phyloP scores from a whole-genome alignment of 2,329 filamentous ascomycete genomes.

The Chalara sp. region DNA sequence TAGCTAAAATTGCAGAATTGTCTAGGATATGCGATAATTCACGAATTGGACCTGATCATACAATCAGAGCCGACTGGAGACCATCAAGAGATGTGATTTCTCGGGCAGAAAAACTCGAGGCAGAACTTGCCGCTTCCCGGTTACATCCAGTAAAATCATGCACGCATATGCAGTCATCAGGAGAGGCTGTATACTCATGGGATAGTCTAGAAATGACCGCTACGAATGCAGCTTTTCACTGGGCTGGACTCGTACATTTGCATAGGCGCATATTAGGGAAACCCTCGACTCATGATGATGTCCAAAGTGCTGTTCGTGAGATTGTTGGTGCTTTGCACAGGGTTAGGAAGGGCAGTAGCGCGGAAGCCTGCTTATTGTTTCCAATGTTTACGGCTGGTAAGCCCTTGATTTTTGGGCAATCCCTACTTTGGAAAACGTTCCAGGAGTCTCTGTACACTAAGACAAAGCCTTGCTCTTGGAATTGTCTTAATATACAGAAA shows the following conservation, averaged over 20 bases:
- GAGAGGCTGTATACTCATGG: constrained; percentile 45
- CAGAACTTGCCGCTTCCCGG: constrained; percentile 51
- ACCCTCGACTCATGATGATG: constrained; percentile 46
- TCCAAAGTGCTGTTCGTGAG: constrained; percentile 55
- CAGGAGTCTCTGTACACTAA: too few species aligned
- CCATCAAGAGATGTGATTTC: constrained; percentile 47
- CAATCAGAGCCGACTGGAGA: constrained; percentile 47
- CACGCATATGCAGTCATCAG: constrained; percentile 39
- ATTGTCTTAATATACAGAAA: too few species aligned
- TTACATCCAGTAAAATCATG: constrained; percentile 33
- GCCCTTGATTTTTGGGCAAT: too few species aligned
- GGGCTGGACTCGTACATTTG: constrained; percentile 70
- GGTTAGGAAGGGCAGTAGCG: constrained; percentile 59
- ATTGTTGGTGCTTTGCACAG: constrained; percentile 57
- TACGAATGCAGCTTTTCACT: constrained; percentile 74
- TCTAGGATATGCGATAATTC: constrained; percentile 61
- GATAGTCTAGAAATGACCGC: constrained; percentile 60
- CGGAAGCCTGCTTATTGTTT: constrained; percentile 70
- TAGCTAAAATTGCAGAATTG: constrained; percentile 66
- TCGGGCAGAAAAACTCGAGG: constrained; percentile 52
- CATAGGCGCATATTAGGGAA: constrained; percentile 66
- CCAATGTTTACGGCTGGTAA: constrained; percentile 67
- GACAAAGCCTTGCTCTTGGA: too few species aligned
- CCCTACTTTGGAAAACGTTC: too few species aligned
- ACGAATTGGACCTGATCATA: constrained; percentile 48